Conservation (phyloP, 2,329 filamentous ascomycete species). For the Plectosphaerella sp. region DNA sequence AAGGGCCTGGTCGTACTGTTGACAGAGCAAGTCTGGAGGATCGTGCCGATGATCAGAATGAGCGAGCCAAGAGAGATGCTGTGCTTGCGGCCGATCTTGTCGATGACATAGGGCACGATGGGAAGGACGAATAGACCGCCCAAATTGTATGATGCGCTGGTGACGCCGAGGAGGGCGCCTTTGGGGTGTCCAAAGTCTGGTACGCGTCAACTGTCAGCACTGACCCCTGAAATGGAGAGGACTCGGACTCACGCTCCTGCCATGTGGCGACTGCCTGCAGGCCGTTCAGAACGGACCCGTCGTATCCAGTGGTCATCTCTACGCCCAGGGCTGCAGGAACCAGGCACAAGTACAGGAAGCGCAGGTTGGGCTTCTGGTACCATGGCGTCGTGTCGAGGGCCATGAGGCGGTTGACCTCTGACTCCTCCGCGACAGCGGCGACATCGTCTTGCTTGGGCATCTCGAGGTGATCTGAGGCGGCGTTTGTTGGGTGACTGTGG, state of each 20-base stretch:
- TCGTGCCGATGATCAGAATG: constrained; percentile 24
- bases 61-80: constrained; percentile 24
- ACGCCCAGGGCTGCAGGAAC: constrained; percentile 26
- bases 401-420: constrained; percentile 8
- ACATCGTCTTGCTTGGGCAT: constrained; percentile 8
- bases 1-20: constrained; percentile 16
- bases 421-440: constrained; percentile 5
- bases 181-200: constrained; percentile 24
- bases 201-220: background rate
- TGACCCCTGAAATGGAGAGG: background rate
- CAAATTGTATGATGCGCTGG: constrained; percentile 42
- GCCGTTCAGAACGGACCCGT: constrained; percentile 44
- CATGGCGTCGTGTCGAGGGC: constrained; percentile 11
- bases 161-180: constrained; percentile 22
- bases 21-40: constrained; percentile 21
- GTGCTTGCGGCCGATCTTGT: constrained; percentile 22
- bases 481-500: no score
- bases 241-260: constrained; percentile 22
- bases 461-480: background rate
- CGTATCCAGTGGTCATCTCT: constrained; percentile 39
- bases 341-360: constrained; percentile 21
- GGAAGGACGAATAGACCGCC: constrained; percentile 27
- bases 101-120: constrained; percentile 24
- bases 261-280: constrained; percentile 35
- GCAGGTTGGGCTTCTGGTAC: constrained; percentile 16